Evolutionary conservation across 176 grass and related monocot species (phyloP).

Genomic region (Oryza longistaminata): DNA sequence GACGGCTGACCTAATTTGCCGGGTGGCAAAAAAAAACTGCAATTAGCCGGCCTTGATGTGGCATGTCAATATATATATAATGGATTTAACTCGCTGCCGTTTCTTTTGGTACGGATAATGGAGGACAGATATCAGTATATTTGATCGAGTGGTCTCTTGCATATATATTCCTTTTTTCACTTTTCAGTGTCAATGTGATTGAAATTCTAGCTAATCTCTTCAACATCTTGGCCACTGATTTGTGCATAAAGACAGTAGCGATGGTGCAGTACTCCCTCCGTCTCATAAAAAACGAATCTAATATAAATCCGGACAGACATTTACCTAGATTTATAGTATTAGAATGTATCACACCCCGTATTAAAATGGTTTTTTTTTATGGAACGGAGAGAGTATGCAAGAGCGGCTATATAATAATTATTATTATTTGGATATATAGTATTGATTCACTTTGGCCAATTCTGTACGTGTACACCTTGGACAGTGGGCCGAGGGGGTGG

Average conservation of each 20-base stretch:
- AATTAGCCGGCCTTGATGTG: background rate
- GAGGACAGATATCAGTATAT: background rate
- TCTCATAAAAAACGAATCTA: no score
- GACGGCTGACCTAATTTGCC: constrained; percentile 34
- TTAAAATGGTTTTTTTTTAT: no score
- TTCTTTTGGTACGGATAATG: background rate
- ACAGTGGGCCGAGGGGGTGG: background rate
- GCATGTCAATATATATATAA: background rate
- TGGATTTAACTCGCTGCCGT: no score
- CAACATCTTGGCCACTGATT: background rate
- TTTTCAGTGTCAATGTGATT: background rate
- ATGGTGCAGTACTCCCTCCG: no score
- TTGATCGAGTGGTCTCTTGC: background rate
- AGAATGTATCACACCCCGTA: no score
- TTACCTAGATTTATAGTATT: no score
- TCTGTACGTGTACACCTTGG: background rate
- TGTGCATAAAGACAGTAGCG: background rate
- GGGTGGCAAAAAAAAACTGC: background rate
- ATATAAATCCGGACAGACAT: no score
- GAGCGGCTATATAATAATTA: no score
- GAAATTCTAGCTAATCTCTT: background rate
- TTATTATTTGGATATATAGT: background rate
- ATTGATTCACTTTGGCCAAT: background rate
- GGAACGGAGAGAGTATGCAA: no score
- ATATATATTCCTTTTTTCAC: constrained; percentile 3